Base-by-base conservation (phyloP, 2,329 filamentous ascomycete genomes). In the Diaporthe citri region DNA sequence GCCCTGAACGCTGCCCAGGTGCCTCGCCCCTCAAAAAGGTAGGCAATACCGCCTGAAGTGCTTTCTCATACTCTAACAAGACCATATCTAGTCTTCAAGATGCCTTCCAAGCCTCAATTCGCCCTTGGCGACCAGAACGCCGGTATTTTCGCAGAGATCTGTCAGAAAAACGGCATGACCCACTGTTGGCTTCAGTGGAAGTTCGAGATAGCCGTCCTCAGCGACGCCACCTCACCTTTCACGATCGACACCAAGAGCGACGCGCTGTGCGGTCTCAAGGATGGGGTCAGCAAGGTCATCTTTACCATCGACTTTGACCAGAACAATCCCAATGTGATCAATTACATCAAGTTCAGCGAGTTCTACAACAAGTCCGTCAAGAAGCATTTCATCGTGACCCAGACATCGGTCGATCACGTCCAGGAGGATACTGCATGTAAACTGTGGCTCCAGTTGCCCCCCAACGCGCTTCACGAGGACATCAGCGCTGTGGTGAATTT, bases 171-270 rank as follows among this genome's bases (percentile, higher is more conserved):
- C n/a, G 59, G n/a, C n/a, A 69, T 76, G 13, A 52, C 71, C 10
- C 39, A 10, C n/a, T 72, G 67, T 17, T 75, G 72, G 73, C 52
- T 76, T 1, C 41, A 71, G 15, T 74, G 67, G 75, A 64, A 76
- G 34, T 76, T 51, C 17, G 72, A 74, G 41, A 67, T 70, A 13
- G 56, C 64, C 46, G 48, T 70, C 34, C 51, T 60, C 39, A 64
- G 20, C 25, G 57, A 52, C 1, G 46, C 39, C 2, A n/a, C 31
- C 6, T 62, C 67, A 2, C 72, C 75, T 3, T 64, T 72, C 48
- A 39, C 31, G 1, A 51, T 72, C 1, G 62, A 46, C 9, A 74
- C 75, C 4, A 52, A 62, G 22, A 57, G 66, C 7, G 70, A 72
- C 20, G 10, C 31, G 9, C 51, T 51, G 15, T 56, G 48, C 22